phyloP scores from a whole-genome alignment of 345 rosid genomes.

The Salix udensis region DNA sequence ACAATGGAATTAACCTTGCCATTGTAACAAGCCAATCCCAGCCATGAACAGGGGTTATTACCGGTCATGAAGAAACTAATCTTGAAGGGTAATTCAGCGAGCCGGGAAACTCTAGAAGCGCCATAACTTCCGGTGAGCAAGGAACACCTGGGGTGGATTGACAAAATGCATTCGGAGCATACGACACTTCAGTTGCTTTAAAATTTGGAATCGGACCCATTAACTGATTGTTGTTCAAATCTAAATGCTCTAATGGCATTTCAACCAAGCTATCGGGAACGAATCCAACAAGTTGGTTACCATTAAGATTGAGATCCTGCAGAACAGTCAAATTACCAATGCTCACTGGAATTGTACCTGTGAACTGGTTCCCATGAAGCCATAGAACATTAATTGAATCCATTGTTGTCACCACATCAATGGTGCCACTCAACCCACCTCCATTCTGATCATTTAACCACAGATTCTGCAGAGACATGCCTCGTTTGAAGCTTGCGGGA shows the following conservation, averaged over 20 bases:
- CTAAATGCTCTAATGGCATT: constrained; percentile 46
- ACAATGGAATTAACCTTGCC: constrained; percentile 32
- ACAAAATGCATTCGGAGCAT: constrained; percentile 51
- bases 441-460: constrained; percentile 65
- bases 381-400: constrained; percentile 47
- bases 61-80: constrained; percentile 53
- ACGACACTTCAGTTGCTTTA: constrained; percentile 37
- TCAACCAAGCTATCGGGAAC: constrained; percentile 50
- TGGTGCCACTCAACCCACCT: constrained; percentile 49
- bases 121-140: constrained; percentile 59
- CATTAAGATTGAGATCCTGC: constrained; percentile 58
- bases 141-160: constrained; percentile 37
- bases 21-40: constrained; percentile 43
- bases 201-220: constrained; percentile 71
- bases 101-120: constrained; percentile 55
- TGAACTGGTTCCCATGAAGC: constrained; percentile 76
- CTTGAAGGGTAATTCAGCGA: constrained; percentile 53
- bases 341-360: constrained; percentile 57
- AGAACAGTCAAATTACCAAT: constrained; percentile 49
- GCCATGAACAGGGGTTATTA: constrained; percentile 68
- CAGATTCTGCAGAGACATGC: constrained; percentile 42
- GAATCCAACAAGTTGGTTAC: constrained; percentile 54
- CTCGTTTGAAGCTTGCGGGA: constrained; percentile 42
- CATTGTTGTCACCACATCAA: constrained; percentile 57
- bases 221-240: constrained; percentile 61